These are phyloP conservation scores for Metschnikowia peoriensis DNA, from an alignment of 805 yeast genomes.

Conservation along the genomic window DNA sequence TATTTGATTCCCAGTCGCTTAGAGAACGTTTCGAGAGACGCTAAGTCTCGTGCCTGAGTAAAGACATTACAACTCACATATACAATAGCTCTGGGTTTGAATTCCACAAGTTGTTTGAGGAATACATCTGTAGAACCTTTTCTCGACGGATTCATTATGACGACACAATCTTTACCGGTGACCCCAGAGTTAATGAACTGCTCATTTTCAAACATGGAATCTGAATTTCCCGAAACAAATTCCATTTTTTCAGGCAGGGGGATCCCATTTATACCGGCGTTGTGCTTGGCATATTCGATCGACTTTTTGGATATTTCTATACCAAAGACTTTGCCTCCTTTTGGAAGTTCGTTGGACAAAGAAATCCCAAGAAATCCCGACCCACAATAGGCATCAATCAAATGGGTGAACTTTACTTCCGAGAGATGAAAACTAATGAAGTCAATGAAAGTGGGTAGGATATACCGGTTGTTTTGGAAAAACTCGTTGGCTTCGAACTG, in stretches of 20 bases:
- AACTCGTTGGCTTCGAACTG: conserved; percentile 40
- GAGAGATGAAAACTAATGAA: conserved; percentile 23
- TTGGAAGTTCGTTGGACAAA: conserved; percentile 26
- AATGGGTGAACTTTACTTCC: conserved; percentile 21
- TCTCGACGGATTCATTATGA: conserved; percentile 46
- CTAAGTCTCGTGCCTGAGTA: conserved; percentile 45
- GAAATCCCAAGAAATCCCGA: conserved; percentile 45
- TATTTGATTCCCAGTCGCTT: conserved; percentile 13
- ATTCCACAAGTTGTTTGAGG: conserved; percentile 34
- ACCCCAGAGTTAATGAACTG: conserved; percentile 26
- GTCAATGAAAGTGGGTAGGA: conserved; percentile 35
- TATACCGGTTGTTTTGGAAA: conserved; percentile 45
- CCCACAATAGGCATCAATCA: conserved; percentile 47
- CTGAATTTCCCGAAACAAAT: conserved; percentile 40
- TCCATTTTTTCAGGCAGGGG: conserved; percentile 25
- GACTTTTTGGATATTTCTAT: conserved; percentile 37
- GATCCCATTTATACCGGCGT: conserved; percentile 40
- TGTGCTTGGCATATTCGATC: conserved; percentile 36
- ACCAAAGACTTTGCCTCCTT: conserved; percentile 38
- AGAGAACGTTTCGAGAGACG: conserved; percentile 27
- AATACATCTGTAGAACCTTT: conserved; percentile 39
- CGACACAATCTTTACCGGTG: conserved; percentile 31
- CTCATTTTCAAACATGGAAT: conserved; percentile 30
- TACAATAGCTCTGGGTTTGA: conserved; percentile 36
- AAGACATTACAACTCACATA: conserved; percentile 47